Conservation (phyloP, 1,284 basidiomycete species). For the Leccinum subfulvum region DNA sequence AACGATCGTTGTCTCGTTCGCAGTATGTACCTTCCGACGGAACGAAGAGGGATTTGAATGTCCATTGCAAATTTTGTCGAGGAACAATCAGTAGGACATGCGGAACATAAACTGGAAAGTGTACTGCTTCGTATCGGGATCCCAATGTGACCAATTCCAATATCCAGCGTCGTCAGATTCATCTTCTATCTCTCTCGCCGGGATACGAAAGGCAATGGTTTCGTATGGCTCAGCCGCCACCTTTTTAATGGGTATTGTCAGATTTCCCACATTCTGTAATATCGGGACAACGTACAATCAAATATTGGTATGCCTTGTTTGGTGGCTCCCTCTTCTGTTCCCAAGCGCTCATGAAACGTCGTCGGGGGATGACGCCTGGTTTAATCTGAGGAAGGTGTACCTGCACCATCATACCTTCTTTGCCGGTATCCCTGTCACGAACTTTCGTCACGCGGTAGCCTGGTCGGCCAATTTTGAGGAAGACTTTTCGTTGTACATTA, state of each 20-base stretch:
- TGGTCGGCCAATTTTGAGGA: slow-evolving; percentile 96
- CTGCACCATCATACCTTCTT: slow-evolving; percentile 95
- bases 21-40: slow-evolving; percentile 10
- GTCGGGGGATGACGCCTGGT: slow-evolving; percentile 77
- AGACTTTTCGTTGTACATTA: slow-evolving; percentile 85
- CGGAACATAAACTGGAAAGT: slow-evolving; percentile 94
- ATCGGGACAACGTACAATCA: slow-evolving; percentile 71
- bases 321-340: slow-evolving; percentile 96
- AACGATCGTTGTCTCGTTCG: background rate
- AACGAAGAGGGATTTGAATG: background rate
- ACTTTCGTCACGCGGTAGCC: slow-evolving; percentile 93
- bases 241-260: slow-evolving; percentile 42
- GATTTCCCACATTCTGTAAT: slow-evolving; percentile 3
- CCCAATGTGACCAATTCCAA: slow-evolving; percentile 98
- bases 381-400: slow-evolving; percentile 96
- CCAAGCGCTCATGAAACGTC: slow-evolving; percentile 97
- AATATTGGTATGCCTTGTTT: slow-evolving; percentile 95
- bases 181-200: slow-evolving; percentile 95
- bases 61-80: slow-evolving; percentile 23
- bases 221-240: slow-evolving; percentile 99
- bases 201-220: slow-evolving; percentile 97
- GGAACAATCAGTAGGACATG: slow-evolving; percentile 36
- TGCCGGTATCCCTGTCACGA: slow-evolving; percentile 72
- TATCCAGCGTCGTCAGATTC: slow-evolving; percentile 87
- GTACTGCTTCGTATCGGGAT: slow-evolving; percentile 94